A percentile compares a stretch with the other conserved stretches of the same genome.
These are phyloP conservation scores for Boletus speciosus DNA, from an alignment of 768 basidiomycete species.

Conservation along the genomic window DNA sequence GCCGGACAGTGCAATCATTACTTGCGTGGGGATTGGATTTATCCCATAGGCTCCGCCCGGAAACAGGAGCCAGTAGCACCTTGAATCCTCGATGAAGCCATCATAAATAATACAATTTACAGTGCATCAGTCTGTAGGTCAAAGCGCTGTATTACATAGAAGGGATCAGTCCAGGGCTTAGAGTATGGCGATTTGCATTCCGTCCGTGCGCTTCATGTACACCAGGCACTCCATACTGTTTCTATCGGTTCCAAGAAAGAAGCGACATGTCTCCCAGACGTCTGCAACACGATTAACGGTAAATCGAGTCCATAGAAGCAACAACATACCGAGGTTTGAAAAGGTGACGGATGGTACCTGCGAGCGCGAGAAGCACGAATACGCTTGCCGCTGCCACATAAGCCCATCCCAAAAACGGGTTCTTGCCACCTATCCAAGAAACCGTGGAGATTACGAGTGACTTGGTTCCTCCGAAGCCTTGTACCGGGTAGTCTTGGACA, in stretches of 20 bases:
- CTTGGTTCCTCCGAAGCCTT: constrained; percentile 89
- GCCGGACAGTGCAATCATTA: constrained; percentile 42
- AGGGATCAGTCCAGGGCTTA: constrained; percentile 17
- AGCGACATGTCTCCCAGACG: constrained; percentile 85
- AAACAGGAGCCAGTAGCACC: neutral
- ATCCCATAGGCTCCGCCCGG: constrained; percentile 15
- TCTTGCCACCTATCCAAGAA: constrained; percentile 98
- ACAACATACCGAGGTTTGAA: constrained; percentile 79
- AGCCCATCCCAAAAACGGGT: constrained; percentile 97
- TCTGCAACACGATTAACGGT: constrained; percentile 35
- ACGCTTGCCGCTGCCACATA: constrained; percentile 87
- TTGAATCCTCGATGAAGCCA: neutral
- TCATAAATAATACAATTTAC: constrained; percentile 24
- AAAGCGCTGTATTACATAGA: constrained; percentile 23
- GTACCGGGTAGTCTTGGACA: constrained; percentile 85
- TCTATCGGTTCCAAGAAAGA: constrained; percentile 75
- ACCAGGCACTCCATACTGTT: neutral
- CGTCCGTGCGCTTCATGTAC: neutral
- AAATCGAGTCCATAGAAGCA: neutral
- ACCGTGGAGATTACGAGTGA: constrained; percentile 96
- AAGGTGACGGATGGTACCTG: constrained; percentile 88
- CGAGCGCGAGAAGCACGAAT: constrained; percentile 83
- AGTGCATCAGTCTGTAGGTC: constrained; percentile 9
- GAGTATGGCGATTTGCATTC: constrained; percentile 9
- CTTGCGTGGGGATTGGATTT: constrained; percentile 66